Conservation (phyloP, 2,329 filamentous ascomycete genomes). For the Ophiostoma montium region DNA sequence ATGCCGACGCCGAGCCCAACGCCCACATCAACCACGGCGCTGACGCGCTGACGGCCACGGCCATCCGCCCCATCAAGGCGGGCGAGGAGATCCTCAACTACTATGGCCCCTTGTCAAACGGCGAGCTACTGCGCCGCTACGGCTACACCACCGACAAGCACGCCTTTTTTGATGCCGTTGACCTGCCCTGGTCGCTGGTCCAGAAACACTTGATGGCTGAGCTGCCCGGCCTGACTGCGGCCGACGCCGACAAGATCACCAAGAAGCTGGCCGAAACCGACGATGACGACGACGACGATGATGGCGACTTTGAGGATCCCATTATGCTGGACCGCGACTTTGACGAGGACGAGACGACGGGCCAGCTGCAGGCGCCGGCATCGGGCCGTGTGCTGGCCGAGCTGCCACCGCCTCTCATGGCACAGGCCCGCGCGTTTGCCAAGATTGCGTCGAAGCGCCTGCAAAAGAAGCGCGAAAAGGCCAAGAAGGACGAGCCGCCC, state of each 20-base stretch:
- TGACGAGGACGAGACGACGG: constrained; percentile 35
- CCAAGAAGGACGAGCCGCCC: constrained; percentile 17
- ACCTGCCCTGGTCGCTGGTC: constrained; percentile 48
- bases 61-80: constrained; percentile 50
- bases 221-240: constrained; percentile 11
- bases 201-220: constrained; percentile 12
- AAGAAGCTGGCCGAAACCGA: constrained; percentile 16
- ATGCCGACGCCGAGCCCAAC: constrained; percentile 80
- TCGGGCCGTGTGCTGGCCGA: constrained; percentile 21
- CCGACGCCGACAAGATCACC: constrained; percentile 29
- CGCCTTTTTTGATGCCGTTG: constrained; percentile 66
- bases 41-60: constrained; percentile 52
- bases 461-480: constrained; percentile 3
- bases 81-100: constrained; percentile 79
- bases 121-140: constrained; percentile 70
- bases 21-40: constrained; percentile 44
- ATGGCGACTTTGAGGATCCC: constrained; percentile 57
- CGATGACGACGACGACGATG: constrained; percentile 32
- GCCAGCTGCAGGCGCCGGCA: constrained; percentile 22
- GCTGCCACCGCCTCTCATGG: constrained; percentile 36
- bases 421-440: constrained; percentile 35
- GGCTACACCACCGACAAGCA: constrained; percentile 77
- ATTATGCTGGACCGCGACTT: constrained; percentile 52
- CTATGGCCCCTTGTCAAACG: constrained; percentile 71
- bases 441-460: constrained; percentile 29